phyloP scores from a whole-genome alignment of 371 early-diverging fungal species.

The Zopfochytrium polystomum region DNA sequence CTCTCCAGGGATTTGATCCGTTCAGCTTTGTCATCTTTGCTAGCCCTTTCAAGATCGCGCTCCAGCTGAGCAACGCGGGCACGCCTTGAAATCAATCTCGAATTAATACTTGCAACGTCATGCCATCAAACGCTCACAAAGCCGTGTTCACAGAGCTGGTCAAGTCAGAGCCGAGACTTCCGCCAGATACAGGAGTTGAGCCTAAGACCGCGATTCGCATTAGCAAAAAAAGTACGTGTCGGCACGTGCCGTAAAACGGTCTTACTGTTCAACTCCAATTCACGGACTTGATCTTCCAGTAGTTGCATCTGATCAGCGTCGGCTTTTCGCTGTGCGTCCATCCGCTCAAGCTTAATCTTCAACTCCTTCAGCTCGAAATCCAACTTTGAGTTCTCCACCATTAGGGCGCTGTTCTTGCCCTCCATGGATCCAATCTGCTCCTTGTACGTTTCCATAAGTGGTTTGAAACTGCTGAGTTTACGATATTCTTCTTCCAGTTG shows the following conservation, averaged over 20 bases:
- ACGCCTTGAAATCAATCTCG: background rate
- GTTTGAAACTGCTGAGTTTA: slow-evolving; percentile 72
- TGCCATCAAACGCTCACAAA: background rate
- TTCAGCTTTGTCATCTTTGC: slow-evolving; percentile 1
- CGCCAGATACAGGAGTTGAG: slow-evolving; percentile 3
- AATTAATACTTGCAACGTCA: background rate
- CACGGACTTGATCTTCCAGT: slow-evolving; percentile 77
- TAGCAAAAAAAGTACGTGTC: background rate
- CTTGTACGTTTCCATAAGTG: slow-evolving; percentile 81
- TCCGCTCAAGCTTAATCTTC: slow-evolving; percentile 57
- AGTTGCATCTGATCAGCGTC: slow-evolving; percentile 72
- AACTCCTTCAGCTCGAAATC: slow-evolving; percentile 68
- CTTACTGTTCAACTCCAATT: slow-evolving; percentile 70
- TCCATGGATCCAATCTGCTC: slow-evolving; percentile 75
- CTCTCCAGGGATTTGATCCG: slow-evolving; percentile 62
- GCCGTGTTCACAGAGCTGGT: slow-evolving; percentile 12
- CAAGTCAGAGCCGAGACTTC: slow-evolving; percentile 15
- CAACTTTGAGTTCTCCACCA: slow-evolving; percentile 67
- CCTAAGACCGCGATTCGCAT: slow-evolving; percentile 1
- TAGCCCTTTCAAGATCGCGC: background rate
- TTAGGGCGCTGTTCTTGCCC: slow-evolving; percentile 61
- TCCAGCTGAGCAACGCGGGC: background rate
- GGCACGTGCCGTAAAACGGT: background rate
- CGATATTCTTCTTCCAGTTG: slow-evolving; percentile 84
- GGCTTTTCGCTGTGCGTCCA: slow-evolving; percentile 63